Evolutionary conservation across 2,329 filamentous ascomycete genomes (phyloP).

Genomic region (Aspergillus fructus): DNA sequence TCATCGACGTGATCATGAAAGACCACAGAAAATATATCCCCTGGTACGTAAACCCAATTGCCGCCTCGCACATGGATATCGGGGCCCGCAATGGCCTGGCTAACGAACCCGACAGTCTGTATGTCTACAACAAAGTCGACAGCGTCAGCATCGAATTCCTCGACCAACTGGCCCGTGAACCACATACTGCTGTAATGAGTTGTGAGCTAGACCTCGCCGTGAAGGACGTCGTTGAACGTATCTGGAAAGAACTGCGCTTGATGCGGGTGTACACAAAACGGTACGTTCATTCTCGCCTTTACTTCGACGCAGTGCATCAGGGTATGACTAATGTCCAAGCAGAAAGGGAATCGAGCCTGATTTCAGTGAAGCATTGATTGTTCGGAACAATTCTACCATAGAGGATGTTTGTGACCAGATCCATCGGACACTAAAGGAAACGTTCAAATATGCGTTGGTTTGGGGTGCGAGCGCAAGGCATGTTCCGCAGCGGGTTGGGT

Average conservation of each 20-base stretch:
- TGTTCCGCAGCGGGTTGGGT: conserved; percentile 86
- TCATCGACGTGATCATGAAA: conserved; percentile 99
- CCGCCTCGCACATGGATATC: too few relatives aligned
- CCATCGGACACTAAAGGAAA: conserved; percentile 92
- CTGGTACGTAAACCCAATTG: conserved; percentile 44
- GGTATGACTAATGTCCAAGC: conserved; percentile 14
- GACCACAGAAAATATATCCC: conserved; percentile 97
- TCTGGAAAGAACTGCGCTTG: conserved; percentile 88
- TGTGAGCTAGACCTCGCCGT: conserved; percentile 95
- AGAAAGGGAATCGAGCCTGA: conserved; percentile 87
- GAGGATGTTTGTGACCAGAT: conserved; percentile 97
- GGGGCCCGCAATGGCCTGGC: not conserved
- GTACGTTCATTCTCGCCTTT: conserved; percentile 27
- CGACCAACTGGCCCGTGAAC: conserved; percentile 86
- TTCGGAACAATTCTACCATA: conserved; percentile 81
- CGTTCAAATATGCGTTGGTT: conserved; percentile 96
- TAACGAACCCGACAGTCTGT: conserved; percentile 57
- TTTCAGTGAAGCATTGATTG: conserved; percentile 89
- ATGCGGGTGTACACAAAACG: conserved; percentile 94
- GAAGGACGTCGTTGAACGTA: conserved; percentile 87
- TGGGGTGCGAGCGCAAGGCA: conserved; percentile 97
- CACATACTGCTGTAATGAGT: conserved; percentile 93
- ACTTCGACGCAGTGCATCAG: not conserved
- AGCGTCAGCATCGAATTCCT: conserved; percentile 90
- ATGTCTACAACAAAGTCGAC: conserved; percentile 99